Evolutionary conservation across 345 rosid genomes (phyloP), one percentile per base, ranked within the genome.

Genomic region (Salix brachista): DNA sequence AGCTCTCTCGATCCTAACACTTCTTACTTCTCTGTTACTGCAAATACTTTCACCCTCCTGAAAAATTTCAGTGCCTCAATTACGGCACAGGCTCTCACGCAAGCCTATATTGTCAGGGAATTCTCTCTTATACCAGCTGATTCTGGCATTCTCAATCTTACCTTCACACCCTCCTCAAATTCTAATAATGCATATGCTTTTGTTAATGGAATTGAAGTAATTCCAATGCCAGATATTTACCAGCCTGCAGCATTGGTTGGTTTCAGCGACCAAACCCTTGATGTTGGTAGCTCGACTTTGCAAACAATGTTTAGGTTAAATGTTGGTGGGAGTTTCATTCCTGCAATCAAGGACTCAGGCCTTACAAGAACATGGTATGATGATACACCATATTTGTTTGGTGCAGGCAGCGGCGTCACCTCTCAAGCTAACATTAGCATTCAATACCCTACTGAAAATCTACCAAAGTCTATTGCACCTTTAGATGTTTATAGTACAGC

Each of bases 11-110:
- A 77, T 70, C 71, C 84, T 21, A 54, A 62, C 32, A 41, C 14
- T 32, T 78, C 84, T 0, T 77, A 68, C 65, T 77, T 81, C 46
- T 42, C 78, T 18, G 78, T 77, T 4, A 62, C 72, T 17, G 84
- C 81, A 28, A 77, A 77, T 65, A 42, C 44, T 5, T 70, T 69
- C 16, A 72, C 73, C 26, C 81, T 81, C 25, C 78, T 81, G 8
- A 81, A 78, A 42, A 81, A 81, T 70, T 81, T 77, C 77, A 81
- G 81, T 36, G 81, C 79, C 2, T 77, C 72, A 23, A 39, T 81
- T 41, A 78, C 80, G 11, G 65, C 81, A 23, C 58, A 70, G 66
- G 81, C 84, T 36, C 73, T 81, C 1, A 77, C 84, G 26, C 80
- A 69, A 75, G 78, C 81, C 18, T 81, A 74, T 58, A 64, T 81